Evolutionary conservation across 2,329 filamentous ascomycete genomes (phyloP).

Genomic region (Diaporthe citriasiana): DNA sequence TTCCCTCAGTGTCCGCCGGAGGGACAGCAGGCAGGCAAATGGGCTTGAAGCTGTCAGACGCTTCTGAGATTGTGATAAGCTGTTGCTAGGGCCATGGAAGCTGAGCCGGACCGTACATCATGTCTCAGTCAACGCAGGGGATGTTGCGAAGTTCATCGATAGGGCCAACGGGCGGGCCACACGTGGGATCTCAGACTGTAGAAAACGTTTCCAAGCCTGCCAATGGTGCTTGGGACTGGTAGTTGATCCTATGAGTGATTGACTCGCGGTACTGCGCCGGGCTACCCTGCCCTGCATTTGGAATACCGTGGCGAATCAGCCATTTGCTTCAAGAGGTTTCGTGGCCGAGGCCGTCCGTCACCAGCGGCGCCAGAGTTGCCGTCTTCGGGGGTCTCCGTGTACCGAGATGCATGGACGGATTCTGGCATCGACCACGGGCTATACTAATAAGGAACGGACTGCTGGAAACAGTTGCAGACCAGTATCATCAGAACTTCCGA

Average conservation of each 20-base stretch:
- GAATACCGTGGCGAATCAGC: constrained; percentile 13
- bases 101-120: constrained; percentile 32
- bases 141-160: constrained; percentile 25
- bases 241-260: background rate
- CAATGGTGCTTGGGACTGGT: constrained; percentile 19
- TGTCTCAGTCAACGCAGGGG: constrained; percentile 41
- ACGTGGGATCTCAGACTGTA: constrained; percentile 37
- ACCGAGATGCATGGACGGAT: constrained; percentile 34
- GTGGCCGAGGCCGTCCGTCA: constrained; percentile 21
- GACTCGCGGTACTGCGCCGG: background rate
- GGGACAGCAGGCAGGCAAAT: background rate
- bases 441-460: constrained; percentile 17
- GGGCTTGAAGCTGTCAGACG: background rate
- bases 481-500: background rate
- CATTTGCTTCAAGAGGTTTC: background rate
- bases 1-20: background rate
- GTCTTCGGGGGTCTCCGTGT: constrained; percentile 38
- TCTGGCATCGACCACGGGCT: constrained; percentile 10
- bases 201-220: constrained; percentile 10
- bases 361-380: constrained; percentile 5
- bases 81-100: background rate
- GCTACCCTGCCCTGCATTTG: constrained; percentile 16
- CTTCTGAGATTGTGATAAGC: background rate
- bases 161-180: constrained; percentile 39
- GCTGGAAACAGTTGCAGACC: background rate